phyloP scores from a whole-genome alignment of 495 filamentous ascomycete species.

The Xylaria scruposa region DNA sequence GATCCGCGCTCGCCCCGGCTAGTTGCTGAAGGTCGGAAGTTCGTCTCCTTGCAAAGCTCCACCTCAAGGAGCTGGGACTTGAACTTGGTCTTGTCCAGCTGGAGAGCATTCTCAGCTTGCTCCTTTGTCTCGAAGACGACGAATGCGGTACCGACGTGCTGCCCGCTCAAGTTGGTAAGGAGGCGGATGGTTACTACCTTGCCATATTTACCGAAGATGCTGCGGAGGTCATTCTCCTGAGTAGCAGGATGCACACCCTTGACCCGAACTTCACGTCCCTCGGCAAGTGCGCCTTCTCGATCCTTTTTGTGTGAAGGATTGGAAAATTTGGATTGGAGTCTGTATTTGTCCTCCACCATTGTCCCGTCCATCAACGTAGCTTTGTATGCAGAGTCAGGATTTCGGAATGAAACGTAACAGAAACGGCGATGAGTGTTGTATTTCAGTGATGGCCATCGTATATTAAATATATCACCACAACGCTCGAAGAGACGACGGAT shows the following conservation, averaged over 20 bases:
- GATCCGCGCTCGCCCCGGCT: constrained; percentile 39
- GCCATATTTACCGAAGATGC: constrained; percentile 77
- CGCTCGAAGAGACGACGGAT: constrained; percentile 77
- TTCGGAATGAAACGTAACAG: constrained; percentile 89
- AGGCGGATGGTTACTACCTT: constrained; percentile 72
- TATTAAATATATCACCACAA: constrained; percentile 80
- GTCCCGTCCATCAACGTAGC: constrained; percentile 76
- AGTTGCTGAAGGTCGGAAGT: constrained; percentile 52
- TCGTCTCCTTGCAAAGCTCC: constrained; percentile 58
- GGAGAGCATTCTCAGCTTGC: constrained; percentile 68
- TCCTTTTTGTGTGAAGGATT: constrained; percentile 77
- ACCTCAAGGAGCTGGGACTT: constrained; percentile 75
- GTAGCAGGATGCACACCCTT: constrained; percentile 72
- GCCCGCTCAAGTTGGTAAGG: constrained; percentile 65
- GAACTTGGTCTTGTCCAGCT: constrained; percentile 74
- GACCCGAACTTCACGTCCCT: constrained; percentile 87
- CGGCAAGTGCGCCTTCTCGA: constrained; percentile 80
- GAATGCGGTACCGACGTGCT: constrained; percentile 76
- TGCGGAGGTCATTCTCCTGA: constrained; percentile 69
- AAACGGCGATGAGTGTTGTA: constrained; percentile 87
- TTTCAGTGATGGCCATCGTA: constrained; percentile 91
- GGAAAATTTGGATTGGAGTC: constrained; percentile 80
- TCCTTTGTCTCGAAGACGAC: constrained; percentile 78
- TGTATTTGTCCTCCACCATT: constrained; percentile 66
- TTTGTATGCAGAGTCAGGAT: constrained; percentile 64